Base-by-base conservation (phyloP, 1,139 yeast genomes). In the Kodamaea plutei region DNA sequence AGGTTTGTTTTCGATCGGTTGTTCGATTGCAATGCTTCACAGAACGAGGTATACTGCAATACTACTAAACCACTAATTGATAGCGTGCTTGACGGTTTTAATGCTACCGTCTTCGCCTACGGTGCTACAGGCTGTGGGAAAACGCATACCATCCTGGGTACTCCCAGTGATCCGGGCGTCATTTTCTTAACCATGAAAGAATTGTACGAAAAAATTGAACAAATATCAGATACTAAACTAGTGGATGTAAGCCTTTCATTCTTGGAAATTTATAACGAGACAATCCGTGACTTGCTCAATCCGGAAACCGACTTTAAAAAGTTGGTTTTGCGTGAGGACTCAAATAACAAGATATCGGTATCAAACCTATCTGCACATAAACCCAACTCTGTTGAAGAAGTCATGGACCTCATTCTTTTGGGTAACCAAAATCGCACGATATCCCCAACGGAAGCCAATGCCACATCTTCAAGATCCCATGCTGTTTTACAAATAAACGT, bases 91-190 rank as follows among this genome's bases (percentile, higher is more conserved):
- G 94, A 84, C 41, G 96, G 96, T 0, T 85, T 66, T 54, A 87
- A 89, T 54, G 82, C 95, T 5, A 88, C 96, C 0, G 88, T 89
- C 0, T 91, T 91, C 62, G 97, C 98, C 2, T 91, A 91, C 52
- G 98, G 98, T 2, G 96, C 96, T 16, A 88, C 98, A 0, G 98
- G 98, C 0, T 91, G 97, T 55, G 98, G 98, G n/a, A 89, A 89
- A 52, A 88, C 97, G 0, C 88, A 83, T 52, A 89, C 97, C 0
- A 84, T 89, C 24, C 74, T 81, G 55, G 96, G 97, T 0, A 73
- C 79, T 0, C 69, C 79, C 0, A 70, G 71, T 1, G 62, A 73
- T 21, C 96, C 96, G 0, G 97, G 96, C 0, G 75, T 89, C 13
- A 81, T 87, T 1, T 84, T 81, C 44, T 59, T 80, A 32, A 81